Conservation (phyloP, 306 rosid species). For the Dryas drummondii region DNA sequence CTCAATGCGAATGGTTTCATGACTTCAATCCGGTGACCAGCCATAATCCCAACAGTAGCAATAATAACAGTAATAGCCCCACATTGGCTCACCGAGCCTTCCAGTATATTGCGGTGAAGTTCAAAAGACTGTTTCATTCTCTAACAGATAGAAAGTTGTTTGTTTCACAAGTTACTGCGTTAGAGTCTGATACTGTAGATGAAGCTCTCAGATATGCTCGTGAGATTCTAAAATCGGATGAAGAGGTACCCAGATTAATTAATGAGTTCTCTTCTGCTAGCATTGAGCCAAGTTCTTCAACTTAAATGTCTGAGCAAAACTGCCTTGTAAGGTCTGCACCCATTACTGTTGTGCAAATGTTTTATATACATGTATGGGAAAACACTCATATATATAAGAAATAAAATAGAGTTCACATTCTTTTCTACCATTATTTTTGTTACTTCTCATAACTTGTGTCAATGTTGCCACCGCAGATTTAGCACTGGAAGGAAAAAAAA, state of each 20-base stretch:
- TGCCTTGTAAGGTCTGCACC: constrained; percentile 11
- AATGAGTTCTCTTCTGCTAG: constrained; percentile 45
- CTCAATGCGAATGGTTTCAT: constrained; percentile 64
- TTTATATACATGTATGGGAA: neutral
- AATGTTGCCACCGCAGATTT: neutral
- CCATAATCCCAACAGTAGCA: constrained; percentile 23
- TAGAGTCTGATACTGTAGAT: constrained; percentile 57
- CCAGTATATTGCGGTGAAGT: constrained; percentile 67
- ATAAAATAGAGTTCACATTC: constrained; percentile 3
- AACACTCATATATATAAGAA: neutral
- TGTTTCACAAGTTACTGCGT: constrained; percentile 56
- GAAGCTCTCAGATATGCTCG: constrained; percentile 73
- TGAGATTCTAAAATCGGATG: constrained; percentile 51
- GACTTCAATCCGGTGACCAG: constrained; percentile 60
- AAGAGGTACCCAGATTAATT: constrained; percentile 37
- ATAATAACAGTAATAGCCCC: constrained; percentile 35
- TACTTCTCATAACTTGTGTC: neutral
- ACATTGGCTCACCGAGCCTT: constrained; percentile 55
- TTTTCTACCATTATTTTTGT: neutral
- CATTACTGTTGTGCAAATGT: constrained; percentile 6
- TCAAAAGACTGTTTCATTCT: constrained; percentile 53
- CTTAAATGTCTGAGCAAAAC: constrained; percentile 7
- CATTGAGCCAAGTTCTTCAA: constrained; percentile 43
- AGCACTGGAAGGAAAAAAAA: too few relatives aligned
- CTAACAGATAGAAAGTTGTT: constrained; percentile 55